Percentiles rank a stretch among this genome's conserved stretches.
These are phyloP conservation scores for Lasiodiplodia hormozganensis DNA, from an alignment of 2,329 filamentous ascomycete species.

Conservation along the genomic window DNA sequence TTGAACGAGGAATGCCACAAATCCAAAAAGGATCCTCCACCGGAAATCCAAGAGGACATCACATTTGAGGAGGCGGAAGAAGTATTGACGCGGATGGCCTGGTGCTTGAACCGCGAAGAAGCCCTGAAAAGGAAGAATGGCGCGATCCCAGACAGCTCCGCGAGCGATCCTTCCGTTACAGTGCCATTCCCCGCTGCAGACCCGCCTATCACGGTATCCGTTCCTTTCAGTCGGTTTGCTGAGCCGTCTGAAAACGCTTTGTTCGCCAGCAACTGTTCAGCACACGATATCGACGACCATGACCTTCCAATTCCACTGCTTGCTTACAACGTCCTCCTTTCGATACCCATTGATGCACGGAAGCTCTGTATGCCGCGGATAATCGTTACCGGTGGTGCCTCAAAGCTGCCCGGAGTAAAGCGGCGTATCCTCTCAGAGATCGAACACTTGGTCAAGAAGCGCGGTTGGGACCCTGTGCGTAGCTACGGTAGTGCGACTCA, in stretches of 20 bases:
- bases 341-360: conserved; percentile 81
- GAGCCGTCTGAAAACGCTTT: conserved; percentile 78
- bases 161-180: conserved; percentile 46
- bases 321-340: conserved; percentile 76
- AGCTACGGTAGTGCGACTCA: conserved; percentile 68
- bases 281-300: conserved; percentile 78
- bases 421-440: conserved; percentile 79
- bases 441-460: conserved; percentile 66
- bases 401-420: conserved; percentile 80
- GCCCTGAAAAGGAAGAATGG: conserved; percentile 36
- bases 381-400: conserved; percentile 82
- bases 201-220: conserved; percentile 60
- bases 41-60: conserved; percentile 36
- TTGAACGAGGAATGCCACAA: conserved; percentile 57
- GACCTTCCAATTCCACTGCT: conserved; percentile 80
- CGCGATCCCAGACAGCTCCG: background rate
- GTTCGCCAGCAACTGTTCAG: conserved; percentile 64
- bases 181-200: conserved; percentile 43
- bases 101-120: conserved; percentile 62
- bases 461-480: conserved; percentile 79
- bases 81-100: conserved; percentile 74
- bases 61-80: conserved; percentile 83
- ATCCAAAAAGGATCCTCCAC: conserved; percentile 35
- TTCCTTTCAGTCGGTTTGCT: conserved; percentile 75
- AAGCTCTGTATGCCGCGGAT: conserved; percentile 88